Evolutionary conservation across 768 basidiomycete genomes (phyloP).

Genomic region (Boletellus ananiceps): DNA sequence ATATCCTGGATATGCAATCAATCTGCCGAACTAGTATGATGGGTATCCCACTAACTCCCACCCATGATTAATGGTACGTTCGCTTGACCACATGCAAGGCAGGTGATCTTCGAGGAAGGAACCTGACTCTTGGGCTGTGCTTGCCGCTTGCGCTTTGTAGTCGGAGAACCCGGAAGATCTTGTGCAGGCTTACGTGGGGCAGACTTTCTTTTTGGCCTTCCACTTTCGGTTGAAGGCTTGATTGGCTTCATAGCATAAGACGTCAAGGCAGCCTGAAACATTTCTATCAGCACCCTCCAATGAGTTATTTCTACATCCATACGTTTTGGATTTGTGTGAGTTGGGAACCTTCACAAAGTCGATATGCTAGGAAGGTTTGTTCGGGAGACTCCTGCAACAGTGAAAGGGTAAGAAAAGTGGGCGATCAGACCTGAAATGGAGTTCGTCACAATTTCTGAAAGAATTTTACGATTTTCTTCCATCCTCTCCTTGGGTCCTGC

Average conservation of each 20-base stretch:
- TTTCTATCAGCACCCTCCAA: neutral
- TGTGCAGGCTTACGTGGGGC: slow-evolving; percentile 30
- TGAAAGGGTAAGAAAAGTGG: neutral
- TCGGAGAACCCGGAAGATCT: slow-evolving; percentile 14
- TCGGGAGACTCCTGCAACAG: slow-evolving; percentile 37
- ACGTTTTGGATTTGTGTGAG: slow-evolving; percentile 60
- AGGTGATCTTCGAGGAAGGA: slow-evolving; percentile 46
- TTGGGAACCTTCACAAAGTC: slow-evolving; percentile 50
- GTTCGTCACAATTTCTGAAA: slow-evolving; percentile 43
- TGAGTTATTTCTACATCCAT: slow-evolving; percentile 13
- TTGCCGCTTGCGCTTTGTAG: slow-evolving; percentile 41
- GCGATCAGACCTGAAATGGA: neutral
- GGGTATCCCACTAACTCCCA: slow-evolving; percentile 50
- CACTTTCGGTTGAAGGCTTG: slow-evolving; percentile 44
- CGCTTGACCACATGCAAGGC: slow-evolving; percentile 55
- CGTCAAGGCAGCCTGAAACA: slow-evolving; percentile 39
- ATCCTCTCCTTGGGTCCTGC: slow-evolving; percentile 52
- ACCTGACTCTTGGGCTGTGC: slow-evolving; percentile 30
- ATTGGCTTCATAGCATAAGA: slow-evolving; percentile 54
- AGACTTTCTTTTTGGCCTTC: slow-evolving; percentile 34
- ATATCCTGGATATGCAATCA: slow-evolving; percentile 42
- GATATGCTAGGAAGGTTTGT: slow-evolving; percentile 53
- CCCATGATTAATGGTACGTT: slow-evolving; percentile 76
- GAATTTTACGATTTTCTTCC: slow-evolving; percentile 41
- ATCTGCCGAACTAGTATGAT: neutral